Conservation (phyloP, 2,329 filamentous ascomycete genomes). For the Botrytis fragariae region DNA sequence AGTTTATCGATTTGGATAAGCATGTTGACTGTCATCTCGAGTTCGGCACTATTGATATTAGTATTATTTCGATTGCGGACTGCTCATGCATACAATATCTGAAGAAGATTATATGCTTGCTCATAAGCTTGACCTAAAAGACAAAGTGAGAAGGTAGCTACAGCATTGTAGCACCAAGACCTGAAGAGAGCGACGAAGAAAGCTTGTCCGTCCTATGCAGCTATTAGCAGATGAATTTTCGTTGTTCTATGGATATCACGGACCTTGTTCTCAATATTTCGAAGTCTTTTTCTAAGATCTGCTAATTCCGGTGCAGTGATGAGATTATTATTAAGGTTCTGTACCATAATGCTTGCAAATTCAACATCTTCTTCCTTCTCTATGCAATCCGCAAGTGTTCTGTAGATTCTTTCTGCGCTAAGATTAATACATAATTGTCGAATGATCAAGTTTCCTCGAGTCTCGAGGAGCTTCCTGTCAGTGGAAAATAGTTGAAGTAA, state of each 20-base stretch:
- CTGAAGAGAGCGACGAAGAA: slow-evolving; percentile 94
- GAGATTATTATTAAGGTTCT: slow-evolving; percentile 98
- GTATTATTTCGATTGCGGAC: slow-evolving; percentile 15
- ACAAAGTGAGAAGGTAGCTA: slow-evolving; percentile 94
- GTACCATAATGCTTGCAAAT: slow-evolving; percentile 99
- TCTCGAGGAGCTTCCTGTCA: slow-evolving; percentile 86
- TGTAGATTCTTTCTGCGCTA: slow-evolving; percentile 91
- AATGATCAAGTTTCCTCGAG: slow-evolving; percentile 92
- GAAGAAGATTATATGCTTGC: slow-evolving; percentile 91
- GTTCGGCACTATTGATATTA: slow-evolving; percentile 66
- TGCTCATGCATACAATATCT: slow-evolving; percentile 69
- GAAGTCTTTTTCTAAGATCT: slow-evolving; percentile 82
- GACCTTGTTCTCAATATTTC: slow-evolving; percentile 85
- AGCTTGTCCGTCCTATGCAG: slow-evolving; percentile 76
- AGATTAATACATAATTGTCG: slow-evolving; percentile 89
- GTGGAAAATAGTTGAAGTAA: slow-evolving; percentile 93
- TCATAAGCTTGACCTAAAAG: slow-evolving; percentile 96
- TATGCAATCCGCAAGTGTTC: slow-evolving; percentile 91
- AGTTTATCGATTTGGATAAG: slow-evolving; percentile 98
- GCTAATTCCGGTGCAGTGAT: slow-evolving; percentile 94
- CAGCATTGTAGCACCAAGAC: slow-evolving; percentile 98
- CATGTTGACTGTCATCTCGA: slow-evolving; percentile 99
- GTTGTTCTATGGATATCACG: not conserved
- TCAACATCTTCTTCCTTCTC: slow-evolving; percentile 98
- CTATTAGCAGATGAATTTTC: slow-evolving; percentile 22